These are phyloP conservation scores for Fusarium subtropicale DNA, from an alignment of 2,329 filamentous ascomycete genomes.

Conservation along the genomic window DNA sequence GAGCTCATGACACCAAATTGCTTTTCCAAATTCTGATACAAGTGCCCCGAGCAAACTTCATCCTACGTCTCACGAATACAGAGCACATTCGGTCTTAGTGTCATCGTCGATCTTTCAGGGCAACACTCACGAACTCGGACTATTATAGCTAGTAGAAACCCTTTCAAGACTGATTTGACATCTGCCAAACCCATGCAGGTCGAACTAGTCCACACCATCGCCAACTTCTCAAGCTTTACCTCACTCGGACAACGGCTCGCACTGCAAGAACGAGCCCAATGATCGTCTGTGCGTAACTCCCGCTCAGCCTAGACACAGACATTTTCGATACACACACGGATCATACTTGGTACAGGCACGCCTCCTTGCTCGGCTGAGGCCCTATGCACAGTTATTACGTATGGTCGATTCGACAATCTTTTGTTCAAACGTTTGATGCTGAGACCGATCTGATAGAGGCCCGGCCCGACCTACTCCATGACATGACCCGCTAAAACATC, in stretches of 20 bases:
- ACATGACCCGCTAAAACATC: conserved; percentile 26
- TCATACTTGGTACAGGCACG: conserved; percentile 19
- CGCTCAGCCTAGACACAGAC: conserved; percentile 17
- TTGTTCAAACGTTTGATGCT: conserved; percentile 16
- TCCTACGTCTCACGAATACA: conserved; percentile 1
- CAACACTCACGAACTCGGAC: conserved; percentile 4
- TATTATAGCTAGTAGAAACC: conserved; percentile 17
- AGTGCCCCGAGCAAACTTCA: background rate
- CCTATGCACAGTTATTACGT: conserved; percentile 18
- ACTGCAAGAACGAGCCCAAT: conserved; percentile 39
- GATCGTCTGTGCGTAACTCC: conserved; percentile 42
- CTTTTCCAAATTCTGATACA: background rate
- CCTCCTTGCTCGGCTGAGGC: conserved; percentile 31
- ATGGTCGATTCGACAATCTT: conserved; percentile 12
- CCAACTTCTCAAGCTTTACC: conserved; percentile 37
- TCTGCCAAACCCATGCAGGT: conserved; percentile 38
- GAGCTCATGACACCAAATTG: background rate
- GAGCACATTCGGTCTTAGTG: background rate
- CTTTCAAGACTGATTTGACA: conserved; percentile 20
- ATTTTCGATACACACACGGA: conserved; percentile 29
- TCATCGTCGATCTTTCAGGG: conserved; percentile 11
- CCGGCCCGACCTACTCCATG: conserved; percentile 42
- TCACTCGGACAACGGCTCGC: conserved; percentile 39
- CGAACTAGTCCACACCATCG: conserved; percentile 35
- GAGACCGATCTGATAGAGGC: conserved; percentile 40